Evolutionary conservation across 2,329 filamentous ascomycete species (phyloP).

Genomic region (Penicillium frequentans): DNA sequence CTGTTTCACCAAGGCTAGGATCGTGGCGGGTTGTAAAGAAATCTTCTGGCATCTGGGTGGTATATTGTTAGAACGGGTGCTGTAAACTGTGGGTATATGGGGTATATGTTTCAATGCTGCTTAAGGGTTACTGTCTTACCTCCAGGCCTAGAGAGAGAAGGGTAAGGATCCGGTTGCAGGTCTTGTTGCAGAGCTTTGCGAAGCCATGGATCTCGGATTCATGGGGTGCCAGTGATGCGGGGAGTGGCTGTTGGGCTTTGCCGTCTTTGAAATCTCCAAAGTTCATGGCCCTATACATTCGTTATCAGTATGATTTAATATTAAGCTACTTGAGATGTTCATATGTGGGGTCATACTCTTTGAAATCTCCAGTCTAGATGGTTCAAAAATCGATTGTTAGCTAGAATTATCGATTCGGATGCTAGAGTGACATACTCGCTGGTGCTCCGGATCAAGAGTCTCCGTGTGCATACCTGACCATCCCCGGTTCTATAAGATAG

Average conservation of each 20-base stretch:
- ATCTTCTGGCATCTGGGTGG: slow-evolving; percentile 41
- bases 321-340: background rate
- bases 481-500: slow-evolving; percentile 68
- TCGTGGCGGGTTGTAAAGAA: slow-evolving; percentile 66
- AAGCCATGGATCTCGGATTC: slow-evolving; percentile 67
- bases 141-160: slow-evolving; percentile 77
- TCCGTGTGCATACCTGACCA: slow-evolving; percentile 89
- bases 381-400: background rate
- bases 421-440: slow-evolving; percentile 58
- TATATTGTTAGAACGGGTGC: background rate
- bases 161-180: slow-evolving; percentile 71
- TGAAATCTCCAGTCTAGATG: slow-evolving; percentile 73
- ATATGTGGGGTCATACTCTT: slow-evolving; percentile 63
- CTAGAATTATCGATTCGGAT: background rate
- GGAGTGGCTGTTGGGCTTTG: slow-evolving; percentile 75
- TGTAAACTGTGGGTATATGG: background rate
- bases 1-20: slow-evolving; percentile 49
- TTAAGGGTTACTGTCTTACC: slow-evolving; percentile 38
- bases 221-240: slow-evolving; percentile 60
- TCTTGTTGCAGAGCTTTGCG: slow-evolving; percentile 65
- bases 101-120: background rate
- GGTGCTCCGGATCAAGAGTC: slow-evolving; percentile 78
- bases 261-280: slow-evolving; percentile 73
- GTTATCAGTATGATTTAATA: slow-evolving; percentile 1
- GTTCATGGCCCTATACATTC: slow-evolving; percentile 73